Base-by-base conservation (phyloP, 805 yeast species). In the Metschnikowia koreensis region DNA sequence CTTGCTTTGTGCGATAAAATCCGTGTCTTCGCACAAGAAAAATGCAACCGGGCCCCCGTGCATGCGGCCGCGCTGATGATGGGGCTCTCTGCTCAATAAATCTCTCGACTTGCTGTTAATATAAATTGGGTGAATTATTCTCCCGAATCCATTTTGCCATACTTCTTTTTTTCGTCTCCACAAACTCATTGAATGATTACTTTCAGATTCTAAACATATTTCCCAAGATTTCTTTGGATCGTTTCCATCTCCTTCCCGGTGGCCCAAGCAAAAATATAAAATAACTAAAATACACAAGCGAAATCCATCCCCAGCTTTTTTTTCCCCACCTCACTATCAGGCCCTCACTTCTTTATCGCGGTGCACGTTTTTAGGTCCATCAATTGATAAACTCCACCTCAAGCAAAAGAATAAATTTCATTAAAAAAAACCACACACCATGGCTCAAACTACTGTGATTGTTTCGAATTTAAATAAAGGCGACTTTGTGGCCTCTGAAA, bases 371-470 rank as follows among this genome's bases (percentile, higher is more conserved):
- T 31, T 31, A 22, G 22, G 22, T 22, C 22, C 22, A 22, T 22
- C 22, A 22, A 22, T 22, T 22, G 22, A 22, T 22, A 22, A 22
- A 22, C 22, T 22, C 22, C 22, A 22, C 22, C 22, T 22, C 22
- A 22, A 22, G 22, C 22, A 22, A 22, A 22, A 22, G 22, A 22
- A 22, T 22, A 22, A 3, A 22, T 12, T 3, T 6, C 34, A 31
- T 3, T 2, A 10, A 31, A 31, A 9, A 31, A 31, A 9, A 31
- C 2, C 10, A 31, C 10, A 31, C 39, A 34, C 38, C 13, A 53
- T 53, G 57, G 10, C 54, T 10, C 58, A 62, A 41, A 73, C 76
- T 13, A 61, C 74, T 26, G 64, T 74, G 38, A 73, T 74, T 44
- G 66, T 74, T 27, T 65, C 70, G 37, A 68, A 72, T 56, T 59